phyloP scores from a whole-genome alignment of 1,139 yeast genomes.

The Pichia sp. region DNA sequence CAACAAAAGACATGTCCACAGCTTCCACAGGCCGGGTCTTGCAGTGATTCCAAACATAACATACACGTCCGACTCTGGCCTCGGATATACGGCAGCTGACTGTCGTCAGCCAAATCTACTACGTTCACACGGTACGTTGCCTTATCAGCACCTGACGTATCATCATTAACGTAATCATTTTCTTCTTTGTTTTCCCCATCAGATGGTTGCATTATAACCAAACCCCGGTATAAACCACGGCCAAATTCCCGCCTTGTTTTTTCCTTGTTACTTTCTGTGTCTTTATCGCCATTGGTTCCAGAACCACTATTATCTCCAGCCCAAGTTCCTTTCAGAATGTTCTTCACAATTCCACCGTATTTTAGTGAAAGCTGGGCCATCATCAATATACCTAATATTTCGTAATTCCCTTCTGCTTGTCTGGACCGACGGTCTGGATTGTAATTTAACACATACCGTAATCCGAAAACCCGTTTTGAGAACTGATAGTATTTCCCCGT shows the following conservation, averaged over 20 bases:
- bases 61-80: conserved; percentile 69
- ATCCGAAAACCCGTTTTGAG: conserved; percentile 69
- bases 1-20: conserved; percentile 96
- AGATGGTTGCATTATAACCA: no score
- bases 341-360: conserved; percentile 27
- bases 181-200: conserved; percentile 1
- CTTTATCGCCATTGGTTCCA: not conserved
- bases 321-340: conserved; percentile 1
- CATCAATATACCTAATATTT: conserved; percentile 67
- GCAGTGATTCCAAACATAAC: conserved; percentile 75
- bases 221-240: not conserved
- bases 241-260: conserved; percentile 3
- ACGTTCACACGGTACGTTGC: conserved; percentile 10
- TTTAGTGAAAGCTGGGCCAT: conserved; percentile 54
- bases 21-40: conserved; percentile 74
- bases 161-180: not conserved
- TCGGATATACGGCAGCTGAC: conserved; percentile 62
- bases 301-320: not conserved
- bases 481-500: conserved; percentile 74
- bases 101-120: conserved; percentile 53
- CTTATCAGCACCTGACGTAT: no score
- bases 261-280: conserved; percentile 1
- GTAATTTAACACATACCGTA: conserved; percentile 73
- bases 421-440: conserved; percentile 37
- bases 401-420: conserved; percentile 56